Evolutionary conservation across 345 rosid species (phyloP), one percentile per base, ranked within the genome.

Genomic region (Brassica incana): DNA sequence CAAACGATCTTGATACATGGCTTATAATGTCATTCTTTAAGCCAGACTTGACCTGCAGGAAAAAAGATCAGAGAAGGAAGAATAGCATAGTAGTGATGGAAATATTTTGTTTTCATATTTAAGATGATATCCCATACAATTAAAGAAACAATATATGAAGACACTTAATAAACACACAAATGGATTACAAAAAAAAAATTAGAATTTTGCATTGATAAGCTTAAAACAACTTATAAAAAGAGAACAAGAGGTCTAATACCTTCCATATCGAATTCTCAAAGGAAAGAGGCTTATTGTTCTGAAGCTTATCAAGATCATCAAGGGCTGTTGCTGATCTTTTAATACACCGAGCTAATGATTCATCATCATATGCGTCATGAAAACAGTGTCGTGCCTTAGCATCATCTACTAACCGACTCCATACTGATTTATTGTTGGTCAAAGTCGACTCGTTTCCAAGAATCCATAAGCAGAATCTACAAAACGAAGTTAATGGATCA

Each of bases 391-490:
- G 61, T 4, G 15, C 20, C 70, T 82, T 80, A 0, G 91, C 89
- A 54, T 88, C 82, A 15, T 16, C 5, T 3, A 85, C 77, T 18
- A 88, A 36, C 8, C 52, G 64, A 10, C 61, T 71, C 91, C 89
- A 88, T 10, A 86, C 74, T 8, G 87, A 79, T 20, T 8, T 65
- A 5, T 83, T 83, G 2, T 71, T 81, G 6, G 60, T 15, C 3
- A 86, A 33, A 66, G 89, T 86, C 7, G 71, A 30, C 65, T 63
- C 88, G 62, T 83, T 88, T 45, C 91, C 91, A 38, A 85, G 60
- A 69, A 88, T 83, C 89, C 89, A 86, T 10, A 86, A 79, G 71
- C 87, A 83, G 38, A 76, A 38, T 71, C 89, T 88, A 61, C 36
- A 71, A 6, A 58, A 16, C 0, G 7, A 14, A 43, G 3, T 18